Evolutionary conservation across 495 filamentous ascomycete genomes (phyloP), one percentile per base, ranked within the genome.

Genomic region (Annulohypoxylon stygium): DNA sequence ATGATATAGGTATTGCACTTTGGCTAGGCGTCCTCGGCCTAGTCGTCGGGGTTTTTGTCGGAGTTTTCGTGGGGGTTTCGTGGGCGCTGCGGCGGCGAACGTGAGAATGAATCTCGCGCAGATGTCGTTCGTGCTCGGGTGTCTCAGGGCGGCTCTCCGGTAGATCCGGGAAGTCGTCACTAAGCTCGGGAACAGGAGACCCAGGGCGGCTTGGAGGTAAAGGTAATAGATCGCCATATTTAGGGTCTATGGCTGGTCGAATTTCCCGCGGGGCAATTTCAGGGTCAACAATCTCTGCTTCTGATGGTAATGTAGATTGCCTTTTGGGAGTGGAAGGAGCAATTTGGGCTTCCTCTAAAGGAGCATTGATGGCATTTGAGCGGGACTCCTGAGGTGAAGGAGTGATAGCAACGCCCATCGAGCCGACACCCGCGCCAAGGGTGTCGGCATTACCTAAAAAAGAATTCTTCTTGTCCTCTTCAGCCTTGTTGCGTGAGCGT

Each of bases 361-460:
- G 74, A 67, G 65, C 75, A 75, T 81, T 79, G 78, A 73, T 77
- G 81, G 83, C 83, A 75, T 84, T 82, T 57, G 75, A 78, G 59
- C 76, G 78, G 71, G 78, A 74, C 61, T 80, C 79, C 81, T 84
- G 80, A 67, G 76, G 74, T 75, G 81, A 78, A 77, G 82, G 75
- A 64, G 81, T 79, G 67, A 78, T 82, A 68, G 76, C 81, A 80
- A 76, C 76, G 76, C 80, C 80, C 76, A 78, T 83, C 81, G 84
- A 73, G 83, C 87, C 86, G 86, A 79, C 86, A 88, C 86, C 87
- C 85, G 84, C 83, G 84, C 85, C 88, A 86, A 82, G 81, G 83
- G 83, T 87, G 82, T 79, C 87, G 87, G 86, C 85, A 82, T 84
- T 87, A 88, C 71, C 86, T 88, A 88, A 88, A 88, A 88, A 88